Evolutionary conservation across 2,329 filamentous ascomycete genomes (phyloP), one percentile per base, ranked within the genome.

Genomic region (Aspergillus thermomutatus): DNA sequence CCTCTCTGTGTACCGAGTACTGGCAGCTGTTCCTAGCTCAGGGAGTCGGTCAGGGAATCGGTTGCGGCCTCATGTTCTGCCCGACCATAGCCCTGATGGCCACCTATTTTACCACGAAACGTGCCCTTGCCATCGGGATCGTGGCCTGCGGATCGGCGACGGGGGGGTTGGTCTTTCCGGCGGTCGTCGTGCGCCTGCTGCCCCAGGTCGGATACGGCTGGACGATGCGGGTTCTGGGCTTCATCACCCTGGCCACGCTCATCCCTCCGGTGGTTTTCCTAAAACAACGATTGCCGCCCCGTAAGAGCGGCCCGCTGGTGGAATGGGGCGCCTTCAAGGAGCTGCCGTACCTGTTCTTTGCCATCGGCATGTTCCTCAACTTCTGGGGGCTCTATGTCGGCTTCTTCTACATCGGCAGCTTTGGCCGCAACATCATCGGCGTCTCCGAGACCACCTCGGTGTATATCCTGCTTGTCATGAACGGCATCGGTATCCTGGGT

Each of bases 121-220:
- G 83, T 3, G 80, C 80, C 0, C 73, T 88, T 2, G 87, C 86
- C 0, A 77, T 89, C 19, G 84, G 84, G 0, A 77, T 87, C 7
- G 79, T 79, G 9, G 83, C 85, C 0, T 81, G 80, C 0, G 88
- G 87, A 1, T 84, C 83, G 26, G 81, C 80, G 0, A 82, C 82
- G 0, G 87, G 87, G 1, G 86, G 86, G 0, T 73, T 88, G 23
- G 77, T 89, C 2, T 90, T 87, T 65, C 86, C 87, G 0, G 75
- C 83, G 1, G 78, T 84, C 19, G 77, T 82, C 1, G 76, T 80
- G 64, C 80, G 84, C 53, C 71, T 88, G 10, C 72, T 87, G 1
- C 83, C 85, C 0, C 76, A 75, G 19, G 72, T 88, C 3, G 87
- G 87, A 0, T 89, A 87, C 64, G 77, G 78, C 0, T 88, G 86